A percentile compares a stretch with the other conserved stretches of the same genome.
Conservation (phyloP, 768 basidiomycete species). For the Auricularia heimuer region DNA sequence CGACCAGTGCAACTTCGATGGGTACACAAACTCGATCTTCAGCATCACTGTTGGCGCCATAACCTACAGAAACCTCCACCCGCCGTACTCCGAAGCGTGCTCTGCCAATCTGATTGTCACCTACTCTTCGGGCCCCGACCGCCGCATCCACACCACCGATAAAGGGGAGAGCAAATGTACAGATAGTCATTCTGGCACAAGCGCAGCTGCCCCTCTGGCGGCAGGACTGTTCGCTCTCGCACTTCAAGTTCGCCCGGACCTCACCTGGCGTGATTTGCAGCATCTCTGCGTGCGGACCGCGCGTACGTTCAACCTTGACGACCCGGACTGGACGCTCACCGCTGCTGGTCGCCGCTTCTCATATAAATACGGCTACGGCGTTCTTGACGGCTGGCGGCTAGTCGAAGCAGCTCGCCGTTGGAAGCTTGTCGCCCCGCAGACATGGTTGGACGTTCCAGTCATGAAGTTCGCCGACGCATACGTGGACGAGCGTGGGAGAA, state of each 20-base stretch:
- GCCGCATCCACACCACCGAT: slow-evolving; percentile 30
- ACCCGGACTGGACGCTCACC: slow-evolving; percentile 40
- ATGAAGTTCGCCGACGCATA: slow-evolving; percentile 13
- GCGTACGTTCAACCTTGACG: slow-evolving; percentile 31
- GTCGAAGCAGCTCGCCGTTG: slow-evolving; percentile 31
- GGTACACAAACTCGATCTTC: slow-evolving; percentile 41
- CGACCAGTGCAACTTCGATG: slow-evolving; percentile 46
- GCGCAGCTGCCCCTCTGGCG: slow-evolving; percentile 39
- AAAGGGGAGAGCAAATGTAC: slow-evolving; percentile 37
- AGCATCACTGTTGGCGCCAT: slow-evolving; percentile 38
- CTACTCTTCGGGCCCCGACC: slow-evolving; percentile 34
- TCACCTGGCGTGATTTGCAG: slow-evolving; percentile 41
- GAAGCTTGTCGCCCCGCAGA: slow-evolving; percentile 38
- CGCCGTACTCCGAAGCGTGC: slow-evolving; percentile 41
- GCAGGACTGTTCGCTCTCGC: slow-evolving; percentile 38
- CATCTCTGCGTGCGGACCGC: slow-evolving; percentile 32
- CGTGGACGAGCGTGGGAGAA: slow-evolving; percentile 12
- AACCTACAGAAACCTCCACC: slow-evolving; percentile 35
- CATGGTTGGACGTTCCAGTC: slow-evolving; percentile 32
- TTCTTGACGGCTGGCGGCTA: slow-evolving; percentile 33
- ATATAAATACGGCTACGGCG: slow-evolving; percentile 44
- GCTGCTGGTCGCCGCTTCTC: slow-evolving; percentile 31
- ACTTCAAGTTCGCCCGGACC: slow-evolving; percentile 30
- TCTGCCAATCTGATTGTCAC: slow-evolving; percentile 40
- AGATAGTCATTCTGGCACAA: slow-evolving; percentile 36